Base-by-base conservation (phyloP, 2,329 filamentous ascomycete genomes). In the Stachybotrys elegans region DNA sequence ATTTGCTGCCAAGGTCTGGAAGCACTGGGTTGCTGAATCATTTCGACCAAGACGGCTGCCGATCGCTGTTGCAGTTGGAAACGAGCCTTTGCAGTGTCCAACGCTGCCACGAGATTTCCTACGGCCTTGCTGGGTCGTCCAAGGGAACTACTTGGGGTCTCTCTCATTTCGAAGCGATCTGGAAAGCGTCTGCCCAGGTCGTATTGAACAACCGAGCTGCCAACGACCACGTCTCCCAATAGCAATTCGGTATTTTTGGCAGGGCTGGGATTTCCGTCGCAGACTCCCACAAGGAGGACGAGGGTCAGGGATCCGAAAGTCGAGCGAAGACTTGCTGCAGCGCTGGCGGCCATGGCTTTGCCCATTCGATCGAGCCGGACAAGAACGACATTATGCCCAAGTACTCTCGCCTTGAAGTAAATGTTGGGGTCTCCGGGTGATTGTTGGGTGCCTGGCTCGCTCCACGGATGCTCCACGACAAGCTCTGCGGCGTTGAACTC, bases 201-300 rank as follows among this genome's bases (percentile, higher is more conserved):
- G 22, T 65, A 58, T 42, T 62, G 52, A 4, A 65, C 27, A 17
- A 65, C 31, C 2, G 39, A 45, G 2, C 50, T 55, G 40, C 60
- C 61, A 20, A 66, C 51, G 7, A 65, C 46, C 0, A 66, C 57
- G 37, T 66, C 60, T 7, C 63, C 60, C 0, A 66, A 50, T 4
- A 60, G 19, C 12, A 57, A 51, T 39, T 60, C 55, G 4, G 34
- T 23, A 2, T 40, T 43, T 27, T 13, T 17, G 4, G 21, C n/a
- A 8, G 31, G 22, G 2, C 35, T 25, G 11, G 66, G 65, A 6
- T 60, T 52, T 12, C 58, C 65, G 6, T 65, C 68, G 43, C 66
- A 70, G 2, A 71, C 51, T 1, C 68, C 68, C 4, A 66, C 65
- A 2, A 71, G 34, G 1, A 71, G 40, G 3, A 51, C 62, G 1